Conservation (phyloP, 2,329 filamentous ascomycete species). For the Cryphonectria radicalis region DNA sequence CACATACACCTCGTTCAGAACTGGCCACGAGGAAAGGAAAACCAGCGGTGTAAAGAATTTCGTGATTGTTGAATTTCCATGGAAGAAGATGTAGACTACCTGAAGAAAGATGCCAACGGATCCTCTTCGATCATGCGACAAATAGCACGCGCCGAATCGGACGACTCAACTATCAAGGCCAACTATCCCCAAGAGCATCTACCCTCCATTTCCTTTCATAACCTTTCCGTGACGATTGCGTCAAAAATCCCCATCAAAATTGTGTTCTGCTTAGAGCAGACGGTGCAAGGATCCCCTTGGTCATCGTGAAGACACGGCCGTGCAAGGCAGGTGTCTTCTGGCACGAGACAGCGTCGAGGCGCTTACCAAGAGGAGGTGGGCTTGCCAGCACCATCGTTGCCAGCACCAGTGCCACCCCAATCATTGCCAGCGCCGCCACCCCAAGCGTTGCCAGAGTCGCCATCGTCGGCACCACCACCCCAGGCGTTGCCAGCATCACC, state of each 20-base stretch:
- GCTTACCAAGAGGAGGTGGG: neutral
- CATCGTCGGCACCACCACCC: slow-evolving; percentile 30
- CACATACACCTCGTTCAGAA: neutral
- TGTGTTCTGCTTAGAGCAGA: neutral
- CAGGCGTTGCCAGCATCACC: slow-evolving; percentile 34
- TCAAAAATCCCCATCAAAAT: neutral
- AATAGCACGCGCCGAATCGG: slow-evolving; percentile 16
- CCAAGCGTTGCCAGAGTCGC: slow-evolving; percentile 22
- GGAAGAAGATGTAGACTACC: slow-evolving; percentile 22
- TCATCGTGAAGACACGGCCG: neutral
- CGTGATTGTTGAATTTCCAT: slow-evolving; percentile 19
- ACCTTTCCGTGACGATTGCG: neutral
- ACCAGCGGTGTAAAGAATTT: neutral
- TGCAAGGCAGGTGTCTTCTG: slow-evolving; percentile 4
- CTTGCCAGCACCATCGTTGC: neutral
- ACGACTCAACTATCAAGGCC: slow-evolving; percentile 10
- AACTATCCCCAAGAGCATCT: slow-evolving; percentile 13
- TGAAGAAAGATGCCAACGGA: slow-evolving; percentile 22
- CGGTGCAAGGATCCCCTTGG: neutral
- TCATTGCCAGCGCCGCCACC: neutral
- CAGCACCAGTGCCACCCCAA: neutral
- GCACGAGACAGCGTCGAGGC: slow-evolving; percentile 9
- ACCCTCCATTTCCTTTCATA: slow-evolving; percentile 24
- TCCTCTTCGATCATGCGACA: slow-evolving; percentile 9
- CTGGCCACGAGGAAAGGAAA: neutral